Conservation (phyloP, 768 basidiomycete genomes). For the Porphyrellus cyaneotinctus region DNA sequence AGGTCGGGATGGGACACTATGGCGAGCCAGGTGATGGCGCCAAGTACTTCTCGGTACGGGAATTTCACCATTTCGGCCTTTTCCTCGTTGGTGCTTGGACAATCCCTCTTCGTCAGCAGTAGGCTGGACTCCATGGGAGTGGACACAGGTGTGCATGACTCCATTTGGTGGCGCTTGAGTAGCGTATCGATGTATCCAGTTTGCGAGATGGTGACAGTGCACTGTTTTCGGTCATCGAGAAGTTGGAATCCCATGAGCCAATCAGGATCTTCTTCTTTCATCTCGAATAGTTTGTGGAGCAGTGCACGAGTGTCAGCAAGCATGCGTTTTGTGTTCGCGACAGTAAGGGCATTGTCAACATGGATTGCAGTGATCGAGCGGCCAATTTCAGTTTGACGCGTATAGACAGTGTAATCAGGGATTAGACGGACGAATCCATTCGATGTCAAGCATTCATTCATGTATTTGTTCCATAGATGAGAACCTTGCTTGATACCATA, state of each 20-base stretch:
- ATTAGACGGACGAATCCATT: background rate
- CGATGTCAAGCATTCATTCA: too few species aligned
- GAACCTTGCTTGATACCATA: conserved; percentile 33
- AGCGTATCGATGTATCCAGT: background rate
- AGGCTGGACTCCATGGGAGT: too few species aligned
- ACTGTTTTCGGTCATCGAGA: background rate
- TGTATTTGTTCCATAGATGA: too few species aligned
- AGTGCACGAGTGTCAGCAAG: too few species aligned
- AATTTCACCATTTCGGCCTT: background rate
- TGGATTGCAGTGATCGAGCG: background rate
- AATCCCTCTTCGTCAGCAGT: background rate
- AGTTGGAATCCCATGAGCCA: too few species aligned
- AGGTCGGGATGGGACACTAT: background rate
- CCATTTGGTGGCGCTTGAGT: too few species aligned
- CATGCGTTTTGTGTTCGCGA: too few species aligned
- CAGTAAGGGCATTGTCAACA: too few species aligned
- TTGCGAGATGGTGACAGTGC: background rate
- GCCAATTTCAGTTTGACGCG: too few species aligned
- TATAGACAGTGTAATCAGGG: background rate
- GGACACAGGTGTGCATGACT: too few species aligned
- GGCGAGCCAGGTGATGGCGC: background rate
- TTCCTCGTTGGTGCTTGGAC: background rate
- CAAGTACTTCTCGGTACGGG: background rate
- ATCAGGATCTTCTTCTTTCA: too few species aligned
- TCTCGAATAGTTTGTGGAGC: too few species aligned